These are phyloP conservation scores for Arachnomyces sp. DNA, from an alignment of 2,329 filamentous ascomycete genomes.

Conservation along the genomic window DNA sequence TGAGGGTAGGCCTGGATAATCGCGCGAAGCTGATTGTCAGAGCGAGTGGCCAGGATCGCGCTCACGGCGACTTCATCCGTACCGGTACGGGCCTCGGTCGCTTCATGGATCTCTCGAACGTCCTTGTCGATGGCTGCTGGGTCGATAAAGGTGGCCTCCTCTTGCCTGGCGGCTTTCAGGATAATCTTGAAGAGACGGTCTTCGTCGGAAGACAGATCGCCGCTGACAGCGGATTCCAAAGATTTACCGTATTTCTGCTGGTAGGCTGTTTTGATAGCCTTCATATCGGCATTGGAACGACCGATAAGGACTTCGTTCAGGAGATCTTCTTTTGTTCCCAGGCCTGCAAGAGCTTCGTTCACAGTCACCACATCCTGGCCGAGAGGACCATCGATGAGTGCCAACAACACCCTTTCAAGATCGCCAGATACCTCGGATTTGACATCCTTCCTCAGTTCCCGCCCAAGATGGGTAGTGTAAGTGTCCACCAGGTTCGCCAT, in stretches of 20 bases:
- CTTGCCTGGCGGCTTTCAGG: conserved; percentile 58
- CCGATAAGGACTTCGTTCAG: conserved; percentile 72
- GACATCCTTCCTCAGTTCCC: conserved; percentile 23
- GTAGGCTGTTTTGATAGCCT: conserved; percentile 70
- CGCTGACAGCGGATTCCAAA: conserved; percentile 60
- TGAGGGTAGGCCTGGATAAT: conserved; percentile 59
- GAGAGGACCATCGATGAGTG: conserved; percentile 54
- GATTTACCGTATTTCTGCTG: conserved; percentile 55
- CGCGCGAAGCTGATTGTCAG: conserved; percentile 69
- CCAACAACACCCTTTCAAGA: conserved; percentile 5
- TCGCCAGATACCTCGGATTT: conserved; percentile 5
- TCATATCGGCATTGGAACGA: conserved; percentile 70
- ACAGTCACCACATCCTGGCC: conserved; percentile 62
- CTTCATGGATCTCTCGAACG: conserved; percentile 64
- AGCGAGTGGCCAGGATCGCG: conserved; percentile 62
- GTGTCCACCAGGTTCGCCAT: conserved; percentile 60
- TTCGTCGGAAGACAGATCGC: conserved; percentile 71
- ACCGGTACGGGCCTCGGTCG: conserved; percentile 61
- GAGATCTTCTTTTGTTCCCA: conserved; percentile 69
- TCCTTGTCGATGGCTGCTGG: conserved; percentile 65
- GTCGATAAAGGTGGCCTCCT: conserved; percentile 63
- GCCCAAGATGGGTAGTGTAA: conserved; percentile 58
- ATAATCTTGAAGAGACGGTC: conserved; percentile 76
- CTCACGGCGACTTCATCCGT: conserved; percentile 72
- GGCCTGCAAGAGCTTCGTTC: conserved; percentile 59